phyloP scores from a whole-genome alignment of 345 rosid genomes.

The Arabis hirsuta region DNA sequence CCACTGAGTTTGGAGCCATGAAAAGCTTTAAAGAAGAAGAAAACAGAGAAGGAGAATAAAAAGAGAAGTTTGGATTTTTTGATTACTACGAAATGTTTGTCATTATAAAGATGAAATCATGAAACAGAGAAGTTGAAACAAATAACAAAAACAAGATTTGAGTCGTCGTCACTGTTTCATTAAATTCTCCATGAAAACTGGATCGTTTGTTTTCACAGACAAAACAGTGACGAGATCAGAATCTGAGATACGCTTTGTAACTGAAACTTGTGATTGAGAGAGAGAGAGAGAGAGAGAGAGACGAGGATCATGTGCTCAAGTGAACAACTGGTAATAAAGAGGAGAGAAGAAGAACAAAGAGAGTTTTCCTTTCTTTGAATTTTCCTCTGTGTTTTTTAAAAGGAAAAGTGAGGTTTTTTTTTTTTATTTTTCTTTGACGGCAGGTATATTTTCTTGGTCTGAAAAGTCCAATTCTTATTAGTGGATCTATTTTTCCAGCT shows the following conservation, averaged over 20 bases:
- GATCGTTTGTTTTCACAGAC: conserved; percentile 42
- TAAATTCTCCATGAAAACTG: conserved; percentile 41
- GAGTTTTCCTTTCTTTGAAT: conserved; percentile 32
- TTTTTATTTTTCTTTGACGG: conserved; percentile 12
- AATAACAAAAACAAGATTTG: background rate
- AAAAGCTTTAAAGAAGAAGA: background rate
- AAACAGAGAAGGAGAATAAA: conserved; percentile 3
- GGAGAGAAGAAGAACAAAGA: conserved; percentile 33
- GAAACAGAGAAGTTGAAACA: no score
- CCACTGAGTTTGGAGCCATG: conserved; percentile 85
- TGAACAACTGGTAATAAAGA: conserved; percentile 45
- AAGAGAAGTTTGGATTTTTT: conserved; percentile 9
- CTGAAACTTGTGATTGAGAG: conserved; percentile 36
- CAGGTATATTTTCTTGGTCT: conserved; percentile 15
- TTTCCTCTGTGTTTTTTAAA: conserved; percentile 17
- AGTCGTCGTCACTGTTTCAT: conserved; percentile 35
- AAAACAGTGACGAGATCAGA: conserved; percentile 37
- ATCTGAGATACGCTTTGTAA: conserved; percentile 33
- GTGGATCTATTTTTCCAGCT: conserved; percentile 14
- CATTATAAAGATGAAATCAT: conserved; percentile 42
- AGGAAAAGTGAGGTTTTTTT: background rate
- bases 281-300: conserved; percentile 28
- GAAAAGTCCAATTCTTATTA: conserved; percentile 27
- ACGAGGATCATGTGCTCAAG: conserved; percentile 45
- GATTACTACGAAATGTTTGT: conserved; percentile 31